Evolutionary conservation across 2,329 filamentous ascomycete species (phyloP).

Genomic region (Penicillium polonicum): DNA sequence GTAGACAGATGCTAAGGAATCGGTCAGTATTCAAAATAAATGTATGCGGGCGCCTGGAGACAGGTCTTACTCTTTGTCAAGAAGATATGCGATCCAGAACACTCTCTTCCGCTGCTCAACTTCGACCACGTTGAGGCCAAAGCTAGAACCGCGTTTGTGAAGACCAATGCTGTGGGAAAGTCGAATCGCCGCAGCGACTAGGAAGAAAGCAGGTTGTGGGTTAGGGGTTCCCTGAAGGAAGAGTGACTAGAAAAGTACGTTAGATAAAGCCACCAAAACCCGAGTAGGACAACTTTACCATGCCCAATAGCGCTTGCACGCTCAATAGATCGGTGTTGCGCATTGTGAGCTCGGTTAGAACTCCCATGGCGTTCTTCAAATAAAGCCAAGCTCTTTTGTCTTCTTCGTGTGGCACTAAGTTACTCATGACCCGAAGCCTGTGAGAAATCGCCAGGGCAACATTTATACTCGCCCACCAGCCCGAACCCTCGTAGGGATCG

Average conservation of each 20-base stretch:
- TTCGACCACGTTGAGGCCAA: constrained; percentile 89
- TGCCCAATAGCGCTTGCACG: constrained; percentile 88
- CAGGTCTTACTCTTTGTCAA: constrained; percentile 63
- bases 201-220: constrained; percentile 87
- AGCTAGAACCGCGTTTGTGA: constrained; percentile 88
- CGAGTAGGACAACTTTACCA: constrained; percentile 52
- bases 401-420: constrained; percentile 83
- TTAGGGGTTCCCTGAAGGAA: constrained; percentile 97
- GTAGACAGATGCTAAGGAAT: constrained; percentile 58
- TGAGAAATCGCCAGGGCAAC: constrained; percentile 91
- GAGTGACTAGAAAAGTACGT: constrained; percentile 55
- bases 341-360: constrained; percentile 90
- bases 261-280: constrained; percentile 3
- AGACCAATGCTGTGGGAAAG: constrained; percentile 91
- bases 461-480: constrained; percentile 98
- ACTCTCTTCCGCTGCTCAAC: constrained; percentile 83
- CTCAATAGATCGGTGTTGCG: constrained; percentile 92
- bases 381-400: constrained; percentile 95
- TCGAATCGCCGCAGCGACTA: constrained; percentile 86
- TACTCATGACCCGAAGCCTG: constrained; percentile 90
- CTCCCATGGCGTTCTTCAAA: constrained; percentile 92
- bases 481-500: constrained; percentile 90
- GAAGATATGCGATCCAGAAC: constrained; percentile 73
- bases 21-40: constrained; percentile 12
- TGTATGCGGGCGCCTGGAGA: background rate